Base-by-base conservation (phyloP, 1,284 basidiomycete genomes). In the Bjerkandera adusta region DNA sequence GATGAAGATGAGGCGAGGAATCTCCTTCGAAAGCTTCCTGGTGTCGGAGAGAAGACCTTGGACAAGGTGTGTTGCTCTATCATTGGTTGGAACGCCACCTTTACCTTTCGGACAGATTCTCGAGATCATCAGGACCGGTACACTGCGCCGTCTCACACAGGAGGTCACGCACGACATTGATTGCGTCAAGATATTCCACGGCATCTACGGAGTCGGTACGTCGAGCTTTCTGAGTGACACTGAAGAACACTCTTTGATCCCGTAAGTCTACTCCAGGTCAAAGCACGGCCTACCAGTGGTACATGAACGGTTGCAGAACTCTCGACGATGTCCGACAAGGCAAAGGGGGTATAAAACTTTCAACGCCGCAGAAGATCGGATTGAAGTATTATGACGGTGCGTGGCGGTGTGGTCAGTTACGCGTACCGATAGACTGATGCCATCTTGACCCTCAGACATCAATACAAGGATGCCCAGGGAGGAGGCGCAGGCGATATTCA, bases 131-230 rank as follows among this genome's bases (percentile, higher is more conserved):
- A 60, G 79, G 49, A 90, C 87, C 0, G 89, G 89, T 0, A 65
- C 73, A 32, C 68, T 89, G 21, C 68, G 68, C 18, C 75, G 86
- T 21, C 81, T 89, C 47, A 64, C 66, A 21, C 79, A 78, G 49
- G 83, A 85, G 58, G 73, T 68, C 18, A 85, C 83, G 3, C 77
- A 76, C 40, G 83, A 84, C 41, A 70, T 83, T 1, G 59, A 69
- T 37, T 71, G 74, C 1, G 70, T 73, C 2, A 67, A 71, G 10
- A 38, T 79, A 10, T 90, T 93, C 60, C 76, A 79, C 50, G 86
- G 88, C 3, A 85, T 95, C 33, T 95, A 95, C 58, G 91, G 89
- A 27, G 89, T 94, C 44, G 92, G 89, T 79, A 47, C 54, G 80
- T 68, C 22, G 2, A 25, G 21, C 16, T 8, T 29, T 20, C 21